Percentiles rank a stretch among this genome's conserved stretches.
phyloP scores from a whole-genome alignment of 2,329 filamentous ascomycete species.

The Grosmannia serpens region DNA sequence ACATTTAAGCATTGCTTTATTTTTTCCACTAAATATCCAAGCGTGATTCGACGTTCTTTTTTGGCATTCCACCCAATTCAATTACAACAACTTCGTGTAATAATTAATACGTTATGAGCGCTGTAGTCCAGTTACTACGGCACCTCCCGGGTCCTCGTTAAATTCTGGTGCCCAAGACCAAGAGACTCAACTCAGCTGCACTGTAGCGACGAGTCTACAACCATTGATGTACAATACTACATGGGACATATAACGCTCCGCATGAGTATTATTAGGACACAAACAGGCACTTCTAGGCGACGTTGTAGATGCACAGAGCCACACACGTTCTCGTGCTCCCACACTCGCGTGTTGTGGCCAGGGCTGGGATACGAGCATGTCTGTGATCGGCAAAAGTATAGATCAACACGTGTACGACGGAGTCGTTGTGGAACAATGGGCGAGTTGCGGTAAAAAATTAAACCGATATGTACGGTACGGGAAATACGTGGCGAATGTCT shows the following conservation, averaged over 20 bases:
- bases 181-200: not conserved
- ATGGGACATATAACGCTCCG: too few relatives aligned
- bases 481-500: not conserved
- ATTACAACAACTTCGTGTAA: too few relatives aligned
- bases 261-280: not conserved
- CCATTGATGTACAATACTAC: too few relatives aligned
- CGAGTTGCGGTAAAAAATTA: not conserved
- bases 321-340: not conserved
- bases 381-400: not conserved
- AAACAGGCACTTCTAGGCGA: not conserved
- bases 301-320: not conserved
- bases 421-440: not conserved
- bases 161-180: too few relatives aligned
- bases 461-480: not conserved
- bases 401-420: not conserved
- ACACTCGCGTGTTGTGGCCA: not conserved
- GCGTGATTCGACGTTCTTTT: too few relatives aligned
- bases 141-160: too few relatives aligned
- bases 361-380: not conserved
- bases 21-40: too few relatives aligned
- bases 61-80: too few relatives aligned
- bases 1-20: not conserved
- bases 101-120: too few relatives aligned
- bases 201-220: not conserved
- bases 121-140: too few relatives aligned